Evolutionary conservation across 805 yeast genomes (phyloP), one percentile per base, ranked within the genome.

Genomic region (Ogataea kodamae): DNA sequence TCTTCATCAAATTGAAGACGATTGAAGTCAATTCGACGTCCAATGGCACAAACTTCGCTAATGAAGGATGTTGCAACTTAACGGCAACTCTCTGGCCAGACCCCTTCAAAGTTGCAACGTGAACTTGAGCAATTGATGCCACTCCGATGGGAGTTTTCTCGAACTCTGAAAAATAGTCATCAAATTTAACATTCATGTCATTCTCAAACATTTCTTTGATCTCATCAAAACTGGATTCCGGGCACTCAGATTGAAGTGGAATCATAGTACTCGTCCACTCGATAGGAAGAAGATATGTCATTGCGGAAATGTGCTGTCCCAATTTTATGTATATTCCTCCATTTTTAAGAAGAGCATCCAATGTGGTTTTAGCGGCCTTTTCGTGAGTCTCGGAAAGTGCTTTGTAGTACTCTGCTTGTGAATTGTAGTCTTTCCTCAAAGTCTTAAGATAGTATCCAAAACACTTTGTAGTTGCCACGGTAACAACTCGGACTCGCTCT

Each of bases 211-310:
- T 73, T 10, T 65, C 64, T 25, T 69, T 64, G 13, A 92, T 76
- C 24, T 83, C 87, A 28, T 75, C 84, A 18, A 76, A 47, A 0
- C 88, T 72, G 1, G 95, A 81, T 45, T 70, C 66, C 0, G 98
- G 97, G 55, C 97, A 90, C 52, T 75, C 73, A 49, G 89, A 95
- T 53, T 90, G 97, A 33, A 92, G 64, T 2, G 96, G 95, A 20
- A 81, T 69, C 96, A 92, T 92, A 0, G 97, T 80, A 10, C 77
- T 76, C 1, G 97, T 90, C 99, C 99, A 92, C 60, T 92, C 96
- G 4, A 64, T 66, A 0, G 99, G 98, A 30, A 92, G 64, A 19
- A 92, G 64, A 59, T 92, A 92, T 1, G 96, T 85, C 74, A 92
- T 70, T 0, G 97, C 97, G 24, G 89, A 74, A 9, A 92, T 65